Base-by-base conservation (phyloP, 345 rosid species). In the Hibiscus syriacus region DNA sequence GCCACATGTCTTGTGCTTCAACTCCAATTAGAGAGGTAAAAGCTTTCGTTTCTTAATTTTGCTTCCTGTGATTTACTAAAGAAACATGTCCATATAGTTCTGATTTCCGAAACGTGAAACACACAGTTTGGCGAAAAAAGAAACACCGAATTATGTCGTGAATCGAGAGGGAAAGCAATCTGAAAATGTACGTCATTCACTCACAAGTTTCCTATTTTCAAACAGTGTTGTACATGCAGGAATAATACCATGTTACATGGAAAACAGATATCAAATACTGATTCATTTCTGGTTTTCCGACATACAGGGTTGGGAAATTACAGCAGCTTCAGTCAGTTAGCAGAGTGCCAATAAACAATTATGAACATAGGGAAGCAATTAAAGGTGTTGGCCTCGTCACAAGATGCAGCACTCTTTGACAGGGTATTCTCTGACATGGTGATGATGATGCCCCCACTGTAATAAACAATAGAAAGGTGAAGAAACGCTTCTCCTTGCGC, bases 1-100 rank as follows among this genome's bases (percentile, higher is more conserved):
- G n/a, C n/a, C n/a, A n/a, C n/a, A n/a, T 79, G 97, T 57, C 87
- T 89, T 0, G 95, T 90, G 78, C 96, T 94, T 77, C 96, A 94
- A 77, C 95, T 94, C 69, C 90, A 91, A 4, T 34, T n/a, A 46
- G 97, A 89, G 78, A 89, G 97, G 98, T 92, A 72, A 50, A 4
- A 4, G 22, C 23, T 61, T 36, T 66, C 43, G 46, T 58, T 36
- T 57, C 57, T 57, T 64, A 4, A 12, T 36, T 68, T 61, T 41
- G 59, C 5, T 57, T 63, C 20, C 53, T 5, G 20, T 26, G 39
- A 67, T 54, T n/a, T n/a, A 30, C 34, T 36, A 3, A 58, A 53
- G n/a, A n/a, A n/a, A n/a, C 66, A 25, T 39, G n/a, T 23, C 17
- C 57, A 9, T 54, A 22, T 39, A 41, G 12, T 26, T 50, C 41